These are phyloP conservation scores for Ascochyta pisi DNA, from an alignment of 2,329 filamentous ascomycete genomes.

Conservation along the genomic window DNA sequence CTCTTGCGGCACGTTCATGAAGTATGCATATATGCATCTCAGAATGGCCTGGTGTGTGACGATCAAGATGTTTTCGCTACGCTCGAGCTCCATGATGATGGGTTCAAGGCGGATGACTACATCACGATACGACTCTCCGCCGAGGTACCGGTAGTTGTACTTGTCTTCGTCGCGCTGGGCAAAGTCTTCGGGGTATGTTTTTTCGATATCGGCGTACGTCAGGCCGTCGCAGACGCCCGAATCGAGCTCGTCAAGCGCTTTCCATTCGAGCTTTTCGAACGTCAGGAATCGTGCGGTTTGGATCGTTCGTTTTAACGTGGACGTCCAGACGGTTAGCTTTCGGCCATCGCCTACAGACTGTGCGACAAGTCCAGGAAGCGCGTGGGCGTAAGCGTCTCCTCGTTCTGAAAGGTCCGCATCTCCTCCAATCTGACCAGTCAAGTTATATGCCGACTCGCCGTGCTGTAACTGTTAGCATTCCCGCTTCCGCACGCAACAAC, in stretches of 20 bases:
- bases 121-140: slow-evolving; percentile 94
- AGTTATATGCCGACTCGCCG: slow-evolving; percentile 91
- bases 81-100: slow-evolving; percentile 99
- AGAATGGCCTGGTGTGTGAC: slow-evolving; percentile 97
- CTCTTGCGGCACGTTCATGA: slow-evolving; percentile 95
- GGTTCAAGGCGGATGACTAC: slow-evolving; percentile 97
- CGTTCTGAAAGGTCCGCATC: slow-evolving; percentile 86
- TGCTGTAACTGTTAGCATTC: slow-evolving; percentile 64
- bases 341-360: slow-evolving; percentile 81
- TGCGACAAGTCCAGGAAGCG: slow-evolving; percentile 82
- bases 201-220: slow-evolving; percentile 94
- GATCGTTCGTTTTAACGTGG: slow-evolving; percentile 82
- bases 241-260: slow-evolving; percentile 96
- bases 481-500: background rate
- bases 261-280: slow-evolving; percentile 98
- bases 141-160: slow-evolving; percentile 98
- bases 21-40: slow-evolving; percentile 97
- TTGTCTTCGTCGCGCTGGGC: slow-evolving; percentile 96
- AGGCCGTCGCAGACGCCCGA: slow-evolving; percentile 95
- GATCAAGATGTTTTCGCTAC: slow-evolving; percentile 95
- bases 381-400: slow-evolving; percentile 84
- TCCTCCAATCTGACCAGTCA: slow-evolving; percentile 89
- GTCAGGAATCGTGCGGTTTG: slow-evolving; percentile 87
- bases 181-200: slow-evolving; percentile 92
- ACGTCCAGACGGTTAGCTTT: slow-evolving; percentile 76